These are phyloP conservation scores for Tulasnella sp. DNA, from an alignment of 768 basidiomycete genomes.

Conservation along the genomic window DNA sequence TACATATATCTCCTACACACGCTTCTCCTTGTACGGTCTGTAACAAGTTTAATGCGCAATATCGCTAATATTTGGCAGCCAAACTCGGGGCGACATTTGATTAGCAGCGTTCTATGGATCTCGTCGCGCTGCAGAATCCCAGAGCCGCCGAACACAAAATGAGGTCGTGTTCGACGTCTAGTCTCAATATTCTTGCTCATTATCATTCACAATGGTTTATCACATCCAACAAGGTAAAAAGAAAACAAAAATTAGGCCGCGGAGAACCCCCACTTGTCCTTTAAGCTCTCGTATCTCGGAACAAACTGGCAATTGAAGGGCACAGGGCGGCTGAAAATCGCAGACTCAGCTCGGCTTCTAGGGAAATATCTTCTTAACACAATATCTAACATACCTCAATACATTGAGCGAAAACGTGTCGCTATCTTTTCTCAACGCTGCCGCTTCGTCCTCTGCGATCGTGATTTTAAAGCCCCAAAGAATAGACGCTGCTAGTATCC, in stretches of 20 bases:
- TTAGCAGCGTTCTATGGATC: too few relatives aligned
- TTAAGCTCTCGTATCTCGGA: background rate
- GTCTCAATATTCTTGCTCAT: too few relatives aligned
- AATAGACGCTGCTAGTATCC: background rate
- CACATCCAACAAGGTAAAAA: too few relatives aligned
- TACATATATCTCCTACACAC: background rate
- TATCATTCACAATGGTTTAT: too few relatives aligned
- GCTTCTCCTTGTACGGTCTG: background rate
- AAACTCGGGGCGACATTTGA: too few relatives aligned
- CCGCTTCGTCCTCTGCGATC: background rate
- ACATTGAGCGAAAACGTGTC: background rate
- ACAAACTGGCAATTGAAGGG: background rate
- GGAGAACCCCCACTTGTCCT: background rate
- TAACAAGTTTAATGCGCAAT: background rate
- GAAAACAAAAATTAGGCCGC: background rate
- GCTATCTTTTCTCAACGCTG: background rate
- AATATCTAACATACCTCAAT: background rate
- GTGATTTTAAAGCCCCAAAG: background rate
- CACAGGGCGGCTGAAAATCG: background rate
- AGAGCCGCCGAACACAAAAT: too few relatives aligned
- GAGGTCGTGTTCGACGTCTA: too few relatives aligned
- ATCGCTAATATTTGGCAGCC: background rate
- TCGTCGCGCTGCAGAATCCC: too few relatives aligned
- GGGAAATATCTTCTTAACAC: background rate
- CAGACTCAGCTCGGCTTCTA: background rate